Conservation (phyloP, 805 yeast genomes). For the Candida corydali region DNA sequence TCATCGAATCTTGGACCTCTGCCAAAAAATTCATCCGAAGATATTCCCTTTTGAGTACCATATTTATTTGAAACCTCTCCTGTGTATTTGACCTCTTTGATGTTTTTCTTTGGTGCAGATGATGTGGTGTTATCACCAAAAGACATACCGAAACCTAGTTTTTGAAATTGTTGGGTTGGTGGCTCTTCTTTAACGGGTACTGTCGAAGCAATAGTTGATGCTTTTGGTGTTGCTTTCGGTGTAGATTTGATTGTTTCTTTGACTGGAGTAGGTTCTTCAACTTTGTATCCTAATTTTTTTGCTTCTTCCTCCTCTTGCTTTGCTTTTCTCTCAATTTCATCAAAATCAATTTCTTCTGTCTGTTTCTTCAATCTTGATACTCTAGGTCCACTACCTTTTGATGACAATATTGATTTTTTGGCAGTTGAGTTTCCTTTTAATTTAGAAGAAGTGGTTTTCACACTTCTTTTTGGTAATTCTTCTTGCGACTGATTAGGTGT, state of each 20-base stretch:
- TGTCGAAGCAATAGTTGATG: conserved; percentile 14
- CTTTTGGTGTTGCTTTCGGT: conserved; percentile 8
- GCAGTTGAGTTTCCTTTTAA: conserved; percentile 14
- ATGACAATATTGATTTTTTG: conserved; percentile 41
- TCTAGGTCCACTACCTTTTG: conserved; percentile 50
- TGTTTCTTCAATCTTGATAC: conserved; percentile 53
- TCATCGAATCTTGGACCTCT: conserved; percentile 77
- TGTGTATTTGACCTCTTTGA: conserved; percentile 59
- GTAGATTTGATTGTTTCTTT: neutral
- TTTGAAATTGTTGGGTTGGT: conserved; percentile 66
- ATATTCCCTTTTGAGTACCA: conserved; percentile 89
- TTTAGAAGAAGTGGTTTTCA: conserved; percentile 16
- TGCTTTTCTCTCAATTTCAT: conserved; percentile 70
- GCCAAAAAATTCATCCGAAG: conserved; percentile 93
- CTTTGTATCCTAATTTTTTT: conserved; percentile 49
- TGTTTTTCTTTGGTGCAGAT: conserved; percentile 28
- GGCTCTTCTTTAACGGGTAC: conserved; percentile 5
- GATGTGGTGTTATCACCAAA: conserved; percentile 50
- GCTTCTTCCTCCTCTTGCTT: conserved; percentile 75
- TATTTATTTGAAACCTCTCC: conserved; percentile 74
- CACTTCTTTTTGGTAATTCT: conserved; percentile 24
- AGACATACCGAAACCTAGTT: conserved; percentile 87
- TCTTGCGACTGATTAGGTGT: conserved; percentile 42
- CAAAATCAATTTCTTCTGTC: conserved; percentile 52
- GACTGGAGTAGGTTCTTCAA: conserved; percentile 16